Conservation (phyloP, 805 yeast genomes). For the Priceomyces carsonii region DNA sequence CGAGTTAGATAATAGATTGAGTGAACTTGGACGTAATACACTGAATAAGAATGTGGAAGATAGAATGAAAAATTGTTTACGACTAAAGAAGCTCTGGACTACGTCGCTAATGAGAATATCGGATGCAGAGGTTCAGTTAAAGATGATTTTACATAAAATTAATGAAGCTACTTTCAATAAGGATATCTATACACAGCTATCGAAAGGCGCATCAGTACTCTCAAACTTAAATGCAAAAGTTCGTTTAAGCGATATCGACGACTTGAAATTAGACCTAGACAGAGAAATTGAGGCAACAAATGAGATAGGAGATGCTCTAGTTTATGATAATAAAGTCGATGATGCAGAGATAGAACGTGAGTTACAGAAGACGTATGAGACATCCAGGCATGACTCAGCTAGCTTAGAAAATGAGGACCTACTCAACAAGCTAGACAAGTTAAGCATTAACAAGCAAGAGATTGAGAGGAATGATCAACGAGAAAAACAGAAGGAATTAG, state of each 20-base stretch:
- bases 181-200: conserved; percentile 24
- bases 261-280: conserved; percentile 27
- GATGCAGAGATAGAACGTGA: conserved; percentile 31
- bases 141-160: conserved; percentile 27
- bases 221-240: conserved; percentile 27
- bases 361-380: conserved; percentile 6
- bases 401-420: conserved; percentile 9
- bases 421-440: conserved; percentile 12
- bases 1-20: conserved; percentile 17
- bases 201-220: conserved; percentile 25
- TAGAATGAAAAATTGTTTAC: conserved; percentile 18
- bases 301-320: conserved; percentile 27
- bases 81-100: conserved; percentile 13
- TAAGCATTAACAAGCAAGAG: conserved; percentile 11
- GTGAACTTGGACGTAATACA: conserved; percentile 9
- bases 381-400: conserved; percentile 2
- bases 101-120: conserved; percentile 19
- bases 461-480: conserved; percentile 1
- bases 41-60: conserved; percentile 12
- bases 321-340: conserved; percentile 9
- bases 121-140: conserved; percentile 20
- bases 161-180: conserved; percentile 35
- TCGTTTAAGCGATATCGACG: conserved; percentile 26
- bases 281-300: conserved; percentile 28
- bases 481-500: conserved; percentile 5